These are phyloP conservation scores for Diaporthe sp. DNA, from an alignment of 2,329 filamentous ascomycete species.

Conservation along the genomic window DNA sequence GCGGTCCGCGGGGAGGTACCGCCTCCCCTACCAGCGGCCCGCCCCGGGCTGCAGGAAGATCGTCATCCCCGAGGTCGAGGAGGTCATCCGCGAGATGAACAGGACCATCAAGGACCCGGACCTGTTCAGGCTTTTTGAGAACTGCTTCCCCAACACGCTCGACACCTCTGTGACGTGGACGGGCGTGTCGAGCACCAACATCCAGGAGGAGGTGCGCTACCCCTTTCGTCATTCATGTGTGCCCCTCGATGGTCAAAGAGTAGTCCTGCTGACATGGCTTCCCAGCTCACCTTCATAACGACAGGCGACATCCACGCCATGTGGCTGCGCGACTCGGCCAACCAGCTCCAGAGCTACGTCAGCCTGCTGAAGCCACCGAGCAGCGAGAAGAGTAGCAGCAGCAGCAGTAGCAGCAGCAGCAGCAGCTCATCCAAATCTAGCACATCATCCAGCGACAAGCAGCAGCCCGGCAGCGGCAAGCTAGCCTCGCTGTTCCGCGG, in stretches of 20 bases:
- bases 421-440: background rate
- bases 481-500: conserved; percentile 75
- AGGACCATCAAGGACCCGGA: conserved; percentile 60
- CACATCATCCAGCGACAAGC: background rate
- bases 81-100: conserved; percentile 67
- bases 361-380: conserved; percentile 62
- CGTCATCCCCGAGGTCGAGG: conserved; percentile 77
- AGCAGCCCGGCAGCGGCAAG: conserved; percentile 50
- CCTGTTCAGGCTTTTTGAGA: conserved; percentile 81
- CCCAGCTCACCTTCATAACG: conserved; percentile 76
- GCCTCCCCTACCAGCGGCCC: conserved; percentile 64
- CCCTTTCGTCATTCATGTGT: too few relatives aligned
- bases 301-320: conserved; percentile 85
- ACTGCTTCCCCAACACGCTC: conserved; percentile 81
- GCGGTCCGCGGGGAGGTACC: conserved; percentile 49
- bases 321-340: conserved; percentile 83
- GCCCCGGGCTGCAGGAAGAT: conserved; percentile 79
- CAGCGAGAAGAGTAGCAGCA: conserved; percentile 6
- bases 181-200: conserved; percentile 62
- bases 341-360: conserved; percentile 76
- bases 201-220: conserved; percentile 52
- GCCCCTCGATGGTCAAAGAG: too few relatives aligned
- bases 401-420: background rate
- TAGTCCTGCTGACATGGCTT: background rate
- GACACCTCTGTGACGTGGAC: conserved; percentile 81